A percentile compares a stretch with the other conserved stretches of the same genome.
phyloP scores from a whole-genome alignment of 345 rosid species.

The Aegle marmelos region DNA sequence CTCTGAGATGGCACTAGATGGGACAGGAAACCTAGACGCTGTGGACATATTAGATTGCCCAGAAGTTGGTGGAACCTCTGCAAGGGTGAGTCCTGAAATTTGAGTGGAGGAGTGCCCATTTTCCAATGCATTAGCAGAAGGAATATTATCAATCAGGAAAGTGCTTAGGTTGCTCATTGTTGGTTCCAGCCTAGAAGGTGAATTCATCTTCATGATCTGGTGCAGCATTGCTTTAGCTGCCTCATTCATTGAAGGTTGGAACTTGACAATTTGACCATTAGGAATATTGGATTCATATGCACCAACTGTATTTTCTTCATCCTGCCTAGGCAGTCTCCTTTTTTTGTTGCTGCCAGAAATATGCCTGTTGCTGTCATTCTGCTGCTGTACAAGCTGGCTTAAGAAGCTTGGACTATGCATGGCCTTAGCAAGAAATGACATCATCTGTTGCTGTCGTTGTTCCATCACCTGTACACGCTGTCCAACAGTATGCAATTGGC shows the following conservation, averaged over 20 bases:
- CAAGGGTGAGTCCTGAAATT: conserved; percentile 40
- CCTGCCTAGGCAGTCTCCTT: conserved; percentile 69
- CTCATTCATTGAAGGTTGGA: conserved; percentile 62
- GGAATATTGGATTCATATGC: conserved; percentile 26
- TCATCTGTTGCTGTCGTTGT: conserved; percentile 91
- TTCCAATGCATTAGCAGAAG: conserved; percentile 34
- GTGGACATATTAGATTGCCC: conserved; percentile 28
- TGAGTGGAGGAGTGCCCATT: conserved; percentile 33
- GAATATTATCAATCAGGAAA: conserved; percentile 41
- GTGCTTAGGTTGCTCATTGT: conserved; percentile 36
- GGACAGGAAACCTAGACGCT: conserved; percentile 31
- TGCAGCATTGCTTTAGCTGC: conserved; percentile 67
- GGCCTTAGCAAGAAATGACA: conserved; percentile 87
- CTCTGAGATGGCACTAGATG: conserved; percentile 28
- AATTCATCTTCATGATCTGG: conserved; percentile 53
- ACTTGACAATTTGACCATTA: conserved; percentile 69
- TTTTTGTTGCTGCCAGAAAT: conserved; percentile 68
- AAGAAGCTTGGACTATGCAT: conserved; percentile 79
- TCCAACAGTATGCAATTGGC: conserved; percentile 66
- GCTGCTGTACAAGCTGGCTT: conserved; percentile 74
- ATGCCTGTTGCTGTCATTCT: conserved; percentile 55
- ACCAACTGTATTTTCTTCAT: conserved; percentile 39
- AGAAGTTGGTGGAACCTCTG: conserved; percentile 45
- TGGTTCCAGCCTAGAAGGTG: conserved; percentile 48
- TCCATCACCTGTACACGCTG: conserved; percentile 90